A percentile compares a stretch with the other conserved stretches of the same genome.
Evolutionary conservation across 441 rosid species (phyloP).

Genomic region (Gossypium armourianum): DNA sequence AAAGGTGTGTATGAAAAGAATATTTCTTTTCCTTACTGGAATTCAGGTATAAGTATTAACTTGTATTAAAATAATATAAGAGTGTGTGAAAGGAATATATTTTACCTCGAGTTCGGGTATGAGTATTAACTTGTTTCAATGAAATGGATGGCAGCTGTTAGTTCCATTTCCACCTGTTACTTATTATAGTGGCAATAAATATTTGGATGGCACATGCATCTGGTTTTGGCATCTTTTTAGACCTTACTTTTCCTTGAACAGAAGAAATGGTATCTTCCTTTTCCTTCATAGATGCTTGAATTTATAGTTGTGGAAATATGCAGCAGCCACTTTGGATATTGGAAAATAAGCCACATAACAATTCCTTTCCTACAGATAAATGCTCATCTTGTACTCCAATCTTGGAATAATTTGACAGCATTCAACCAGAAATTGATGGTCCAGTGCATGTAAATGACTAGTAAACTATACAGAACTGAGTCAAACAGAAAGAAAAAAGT

Average conservation of each 20-base stretch:
- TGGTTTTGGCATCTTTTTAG: slow-evolving; percentile 5
- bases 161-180: background rate
- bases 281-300: background rate
- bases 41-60: background rate
- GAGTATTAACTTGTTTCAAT: background rate
- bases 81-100: slow-evolving; percentile 7
- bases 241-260: background rate
- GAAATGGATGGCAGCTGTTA: background rate
- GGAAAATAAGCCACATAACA: background rate
- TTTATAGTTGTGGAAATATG: slow-evolving; percentile 6
- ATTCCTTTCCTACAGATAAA: background rate
- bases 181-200: background rate
- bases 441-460: background rate
- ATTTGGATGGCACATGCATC: slow-evolving; percentile 2
- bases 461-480: background rate
- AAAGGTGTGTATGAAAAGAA: background rate
- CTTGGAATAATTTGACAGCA: background rate
- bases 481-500: background rate
- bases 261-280: slow-evolving; percentile 5
- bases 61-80: background rate
- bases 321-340: slow-evolving; percentile 6
- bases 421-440: background rate
- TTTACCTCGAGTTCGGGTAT: background rate
- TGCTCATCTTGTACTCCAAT: background rate
- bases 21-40: background rate